These are phyloP conservation scores for Opeltia flavorubescens DNA, from an alignment of 495 filamentous ascomycete genomes.

Conservation along the genomic window DNA sequence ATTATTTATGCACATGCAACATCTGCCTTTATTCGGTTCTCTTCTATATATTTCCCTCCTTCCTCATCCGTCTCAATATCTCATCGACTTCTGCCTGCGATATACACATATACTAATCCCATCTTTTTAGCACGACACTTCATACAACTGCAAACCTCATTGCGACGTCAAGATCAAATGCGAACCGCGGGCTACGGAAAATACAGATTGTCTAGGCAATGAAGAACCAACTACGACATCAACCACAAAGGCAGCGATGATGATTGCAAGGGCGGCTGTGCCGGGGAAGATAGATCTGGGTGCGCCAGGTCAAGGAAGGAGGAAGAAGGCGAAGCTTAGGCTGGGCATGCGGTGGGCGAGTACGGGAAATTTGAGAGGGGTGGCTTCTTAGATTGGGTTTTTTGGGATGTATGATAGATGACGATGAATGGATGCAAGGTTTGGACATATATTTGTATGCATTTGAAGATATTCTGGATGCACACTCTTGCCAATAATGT, in stretches of 20 bases:
- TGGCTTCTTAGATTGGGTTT: background rate
- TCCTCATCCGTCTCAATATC: background rate
- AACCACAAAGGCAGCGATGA: too few species aligned
- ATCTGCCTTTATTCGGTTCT: too few species aligned
- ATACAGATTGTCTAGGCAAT: background rate
- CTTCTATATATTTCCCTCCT: too few species aligned
- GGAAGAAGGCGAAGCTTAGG: background rate
- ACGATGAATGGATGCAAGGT: background rate
- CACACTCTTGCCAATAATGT: background rate
- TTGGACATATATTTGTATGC: too few species aligned
- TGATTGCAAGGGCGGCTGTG: too few species aligned
- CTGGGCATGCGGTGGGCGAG: slow-evolving; percentile 1
- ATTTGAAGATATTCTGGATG: too few species aligned
- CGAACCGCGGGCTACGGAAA: background rate
- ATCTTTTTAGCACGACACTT: background rate
- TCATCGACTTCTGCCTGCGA: background rate
- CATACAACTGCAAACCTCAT: background rate
- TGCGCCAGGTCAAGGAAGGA: background rate
- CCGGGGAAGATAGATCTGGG: background rate
- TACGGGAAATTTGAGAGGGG: background rate
- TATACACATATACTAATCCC: background rate
- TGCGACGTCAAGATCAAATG: slow-evolving; percentile 1
- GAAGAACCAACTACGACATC: background rate
- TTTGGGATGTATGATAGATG: background rate
- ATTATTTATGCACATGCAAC: too few species aligned